phyloP scores from a whole-genome alignment of 768 basidiomycete species.

The Hericium rajendrae region DNA sequence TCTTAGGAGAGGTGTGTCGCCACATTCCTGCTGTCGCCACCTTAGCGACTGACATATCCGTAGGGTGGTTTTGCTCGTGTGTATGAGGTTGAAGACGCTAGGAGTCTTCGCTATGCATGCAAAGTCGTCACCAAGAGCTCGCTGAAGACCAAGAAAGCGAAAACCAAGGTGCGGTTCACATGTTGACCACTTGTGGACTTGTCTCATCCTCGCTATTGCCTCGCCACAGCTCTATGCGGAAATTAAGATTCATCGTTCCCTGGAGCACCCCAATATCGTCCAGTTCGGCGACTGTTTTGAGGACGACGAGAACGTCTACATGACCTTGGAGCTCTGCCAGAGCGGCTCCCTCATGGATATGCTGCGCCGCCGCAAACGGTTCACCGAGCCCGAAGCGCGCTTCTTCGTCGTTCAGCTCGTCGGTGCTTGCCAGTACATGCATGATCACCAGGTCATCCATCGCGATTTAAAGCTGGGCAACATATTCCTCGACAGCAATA shows the following conservation, averaged over 20 bases:
- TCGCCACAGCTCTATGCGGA: conserved; percentile 81
- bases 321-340: conserved; percentile 88
- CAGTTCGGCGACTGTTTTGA: conserved; percentile 91
- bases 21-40: background rate
- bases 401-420: conserved; percentile 92
- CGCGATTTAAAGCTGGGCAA: conserved; percentile 97
- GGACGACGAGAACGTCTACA: conserved; percentile 92
- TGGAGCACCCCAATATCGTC: conserved; percentile 90
- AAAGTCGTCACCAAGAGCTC: conserved; percentile 93
- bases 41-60: background rate
- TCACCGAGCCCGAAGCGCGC: conserved; percentile 87
- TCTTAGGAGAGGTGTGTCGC: conserved; percentile 76
- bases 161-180: conserved; percentile 67
- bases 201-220: background rate
- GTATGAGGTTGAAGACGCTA: conserved; percentile 79
- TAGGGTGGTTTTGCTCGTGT: conserved; percentile 94
- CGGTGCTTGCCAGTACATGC: conserved; percentile 97
- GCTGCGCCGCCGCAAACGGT: conserved; percentile 75
- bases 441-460: conserved; percentile 92
- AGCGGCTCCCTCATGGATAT: conserved; percentile 89
- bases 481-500: conserved; percentile 71
- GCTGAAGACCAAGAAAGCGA: conserved; percentile 91
- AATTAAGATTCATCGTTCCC: conserved; percentile 92
- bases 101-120: conserved; percentile 64
- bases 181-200: background rate